Evolutionary conservation across 106 monocot species (phyloP).

Genomic region (Allium cepa): DNA sequence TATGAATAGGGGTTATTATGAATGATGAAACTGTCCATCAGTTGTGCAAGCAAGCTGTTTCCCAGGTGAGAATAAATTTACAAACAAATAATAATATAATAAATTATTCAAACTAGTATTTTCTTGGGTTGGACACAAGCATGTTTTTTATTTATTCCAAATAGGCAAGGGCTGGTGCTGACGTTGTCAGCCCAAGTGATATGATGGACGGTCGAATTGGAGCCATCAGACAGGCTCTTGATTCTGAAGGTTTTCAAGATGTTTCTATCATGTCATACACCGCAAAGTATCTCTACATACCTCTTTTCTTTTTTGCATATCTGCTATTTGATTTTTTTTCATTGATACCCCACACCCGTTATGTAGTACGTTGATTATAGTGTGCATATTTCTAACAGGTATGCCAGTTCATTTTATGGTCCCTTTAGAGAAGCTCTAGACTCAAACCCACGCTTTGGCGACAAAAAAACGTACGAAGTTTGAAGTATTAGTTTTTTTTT

Average conservation of each 20-base stretch:
- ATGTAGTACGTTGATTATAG: too few species aligned
- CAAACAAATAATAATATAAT: background rate
- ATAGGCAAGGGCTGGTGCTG: constrained; percentile 42
- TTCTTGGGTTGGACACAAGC: too few species aligned
- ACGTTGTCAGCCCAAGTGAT: constrained; percentile 97
- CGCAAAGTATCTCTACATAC: constrained; percentile 56
- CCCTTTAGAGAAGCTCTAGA: constrained; percentile 99
- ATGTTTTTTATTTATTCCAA: too few species aligned
- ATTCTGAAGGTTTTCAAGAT: constrained; percentile 87
- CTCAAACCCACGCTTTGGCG: constrained; percentile 97
- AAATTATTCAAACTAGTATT: too few species aligned
- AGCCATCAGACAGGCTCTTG: constrained; percentile 77
- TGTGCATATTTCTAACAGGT: constrained; percentile 32
- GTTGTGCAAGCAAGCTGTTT: constrained; percentile 94
- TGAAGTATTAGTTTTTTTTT: background rate
- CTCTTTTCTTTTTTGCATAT: constrained; percentile 1
- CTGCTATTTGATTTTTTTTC: background rate
- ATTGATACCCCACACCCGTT: too few species aligned
- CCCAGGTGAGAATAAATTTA: constrained; percentile 50
- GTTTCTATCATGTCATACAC: constrained; percentile 99
- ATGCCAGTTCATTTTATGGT: constrained; percentile 98
- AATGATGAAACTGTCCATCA: constrained; percentile 99
- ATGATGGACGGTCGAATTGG: constrained; percentile 98
- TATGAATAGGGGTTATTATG: constrained; percentile 77
- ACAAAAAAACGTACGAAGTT: constrained; percentile 89